Conservation (phyloP, 2,329 filamentous ascomycete genomes). For the Pseudogymnoascus sp. region DNA sequence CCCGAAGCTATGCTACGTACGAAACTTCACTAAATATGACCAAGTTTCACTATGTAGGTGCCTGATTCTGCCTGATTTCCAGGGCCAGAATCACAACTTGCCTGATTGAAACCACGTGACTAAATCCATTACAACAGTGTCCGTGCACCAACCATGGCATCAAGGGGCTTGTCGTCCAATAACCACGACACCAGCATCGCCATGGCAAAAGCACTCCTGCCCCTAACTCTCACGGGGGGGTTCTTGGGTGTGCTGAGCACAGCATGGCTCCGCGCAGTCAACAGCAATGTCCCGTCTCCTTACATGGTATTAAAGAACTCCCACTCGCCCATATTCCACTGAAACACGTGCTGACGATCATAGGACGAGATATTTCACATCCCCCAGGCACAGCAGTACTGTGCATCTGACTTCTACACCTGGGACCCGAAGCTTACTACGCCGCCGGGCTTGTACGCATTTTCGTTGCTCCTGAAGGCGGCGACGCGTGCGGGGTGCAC, state of each 20-base stretch:
- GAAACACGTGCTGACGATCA: slow-evolving; percentile 4
- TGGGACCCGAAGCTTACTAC: slow-evolving; percentile 99
- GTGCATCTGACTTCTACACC: slow-evolving; percentile 59
- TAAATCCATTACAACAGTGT: neutral
- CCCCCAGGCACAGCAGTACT: slow-evolving; percentile 85
- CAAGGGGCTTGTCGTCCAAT: neutral
- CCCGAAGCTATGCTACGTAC: too few species aligned
- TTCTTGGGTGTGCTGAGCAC: neutral
- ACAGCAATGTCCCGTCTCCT: neutral
- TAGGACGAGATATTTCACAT: slow-evolving; percentile 86
- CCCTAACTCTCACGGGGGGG: neutral
- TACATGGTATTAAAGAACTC: neutral
- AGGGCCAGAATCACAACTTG: too few species aligned
- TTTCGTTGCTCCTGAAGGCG: slow-evolving; percentile 14
- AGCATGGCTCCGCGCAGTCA: neutral
- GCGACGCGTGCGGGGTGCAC: neutral
- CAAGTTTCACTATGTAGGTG: too few species aligned
- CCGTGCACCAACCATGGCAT: neutral
- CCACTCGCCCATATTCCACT: too few species aligned
- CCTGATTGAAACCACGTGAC: neutral
- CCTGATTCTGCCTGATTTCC: too few species aligned
- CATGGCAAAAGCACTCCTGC: neutral
- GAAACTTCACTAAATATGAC: too few species aligned
- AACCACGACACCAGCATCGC: neutral
- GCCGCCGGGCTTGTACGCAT: slow-evolving; percentile 69